Evolutionary conservation across 768 basidiomycete genomes (phyloP), one percentile per base, ranked within the genome.

Genomic region (Lactifluus piperatus): DNA sequence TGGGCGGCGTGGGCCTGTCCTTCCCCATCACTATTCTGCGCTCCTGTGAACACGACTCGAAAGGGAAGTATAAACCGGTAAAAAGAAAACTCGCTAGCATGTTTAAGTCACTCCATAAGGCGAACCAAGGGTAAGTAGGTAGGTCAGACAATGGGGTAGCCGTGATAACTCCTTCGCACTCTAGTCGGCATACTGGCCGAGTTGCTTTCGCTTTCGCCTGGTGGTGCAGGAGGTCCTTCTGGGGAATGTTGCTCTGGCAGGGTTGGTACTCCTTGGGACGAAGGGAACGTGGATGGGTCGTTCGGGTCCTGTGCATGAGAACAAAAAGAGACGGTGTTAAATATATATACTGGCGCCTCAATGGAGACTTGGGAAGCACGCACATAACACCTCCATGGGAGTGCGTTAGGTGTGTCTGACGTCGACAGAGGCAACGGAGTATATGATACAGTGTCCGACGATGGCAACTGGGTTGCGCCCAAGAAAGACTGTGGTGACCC

Each of bases 281-380:
- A 29, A 0, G 58, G 58, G 41, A 8, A 60, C 5, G 58, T 60
- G 24, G 41, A 36, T 3, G 58, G 47, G 3, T 60, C 58, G 20
- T 29, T 54, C 32, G 58, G 58, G 41, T 60, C 30, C 58, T 60
- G 47, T 13, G 34, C 41, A 10, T 8, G 6, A 13, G 20, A 20
- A 7, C 3, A 16, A 9, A 34, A n/a, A 13, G 16, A 18, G 8
- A n/a, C n/a, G n/a, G n/a, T n/a, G n/a, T n/a, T n/a, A n/a, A 6
- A 13, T 30, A 30, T 30, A 44, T 4, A 16, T 7, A 20, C 2
- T 32, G 13, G 8, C 20, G 41, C 41, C n/a, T 7, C 9, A 9
- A 16, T 11, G 3, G n/a, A 4, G 5, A 5, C 5, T 22, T n/a
- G 30, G 16, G 18, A 47, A 43, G 22, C 14, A 45, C 59, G 32